Evolutionary conservation across 192 early-diverging fungal genomes (phyloP), one percentile per base, ranked within the genome.

Genomic region (Umbelopsis isabellina): DNA sequence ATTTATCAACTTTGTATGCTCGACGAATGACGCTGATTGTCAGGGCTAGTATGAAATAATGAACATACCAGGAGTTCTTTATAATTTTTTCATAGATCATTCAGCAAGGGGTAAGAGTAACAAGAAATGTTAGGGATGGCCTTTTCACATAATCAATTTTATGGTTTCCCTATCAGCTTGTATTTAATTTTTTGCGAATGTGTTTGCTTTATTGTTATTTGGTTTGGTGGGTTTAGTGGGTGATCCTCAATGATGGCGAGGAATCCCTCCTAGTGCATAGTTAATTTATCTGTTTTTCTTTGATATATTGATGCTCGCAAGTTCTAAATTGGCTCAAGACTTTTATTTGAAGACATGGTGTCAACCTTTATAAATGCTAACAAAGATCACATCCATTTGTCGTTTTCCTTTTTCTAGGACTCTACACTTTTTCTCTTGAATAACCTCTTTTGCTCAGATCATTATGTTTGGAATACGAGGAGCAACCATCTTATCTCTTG

Each of bases 281-380:
- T 61, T 61, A 61, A 61, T 61, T 61, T 61, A 61, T 61, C 55
- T 61, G 55, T 61, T 61, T 61, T 61, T 30, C 30, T 61, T 11
- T 35, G 55, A 61, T 61, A 61, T 37, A 61, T 61, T 61, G 55
- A 61, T 61, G 55, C 4, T 61, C 33, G 11, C 55, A 61, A n/a
- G 23, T 23, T 4, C 16, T 6, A 49, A 13, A 16, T 16, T 16
- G 48, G 6, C 10, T 41, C 37, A 41, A 0, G 37, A 9, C 6
- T 41, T 41, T 41, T 9, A 41, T 41, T 41, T 41, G 37, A 41
- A 41, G 37, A 41, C 37, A 41, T 9, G 6, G 6, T 10, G 10
- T 41, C 37, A 41, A 10, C 37, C 37, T 41, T 41, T 41, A 41
- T 41, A 41, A 41, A 41, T 41, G 37, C 37, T 4, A 41, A 0